Conservation (phyloP, 2,329 filamentous ascomycete genomes). For the Setomelanomma holmii region DNA sequence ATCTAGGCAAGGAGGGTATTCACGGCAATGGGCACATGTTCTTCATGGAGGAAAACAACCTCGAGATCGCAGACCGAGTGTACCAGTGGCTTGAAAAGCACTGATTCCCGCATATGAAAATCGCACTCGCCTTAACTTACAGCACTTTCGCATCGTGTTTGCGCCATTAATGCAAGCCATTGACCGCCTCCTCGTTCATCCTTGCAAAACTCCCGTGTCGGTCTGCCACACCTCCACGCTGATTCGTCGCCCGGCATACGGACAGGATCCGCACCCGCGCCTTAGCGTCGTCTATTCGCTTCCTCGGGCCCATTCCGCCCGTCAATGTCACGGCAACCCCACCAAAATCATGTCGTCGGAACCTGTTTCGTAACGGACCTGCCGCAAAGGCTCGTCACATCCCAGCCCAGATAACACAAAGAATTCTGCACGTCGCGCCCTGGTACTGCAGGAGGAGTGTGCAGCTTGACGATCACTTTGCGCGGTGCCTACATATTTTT, state of each 20-base stretch:
- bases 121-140: background rate
- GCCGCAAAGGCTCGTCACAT: background rate
- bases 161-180: background rate
- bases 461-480: background rate
- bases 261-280: background rate
- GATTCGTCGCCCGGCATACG: background rate
- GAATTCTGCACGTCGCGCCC: background rate
- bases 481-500: background rate
- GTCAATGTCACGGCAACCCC: background rate
- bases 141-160: background rate
- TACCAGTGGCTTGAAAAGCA: conserved; percentile 7
- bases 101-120: background rate
- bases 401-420: background rate
- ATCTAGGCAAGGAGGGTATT: conserved; percentile 66
- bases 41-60: conserved; percentile 44
- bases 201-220: too few relatives aligned
- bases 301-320: background rate
- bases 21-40: conserved; percentile 58
- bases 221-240: too few relatives aligned
- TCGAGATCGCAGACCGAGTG: conserved; percentile 22
- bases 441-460: background rate
- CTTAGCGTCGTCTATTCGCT: background rate
- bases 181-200: background rate
- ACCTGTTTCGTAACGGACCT: background rate
- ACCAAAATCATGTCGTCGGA: background rate